These are phyloP conservation scores for Saturnispora besseyi DNA, from an alignment of 805 yeast genomes.

Conservation along the genomic window DNA sequence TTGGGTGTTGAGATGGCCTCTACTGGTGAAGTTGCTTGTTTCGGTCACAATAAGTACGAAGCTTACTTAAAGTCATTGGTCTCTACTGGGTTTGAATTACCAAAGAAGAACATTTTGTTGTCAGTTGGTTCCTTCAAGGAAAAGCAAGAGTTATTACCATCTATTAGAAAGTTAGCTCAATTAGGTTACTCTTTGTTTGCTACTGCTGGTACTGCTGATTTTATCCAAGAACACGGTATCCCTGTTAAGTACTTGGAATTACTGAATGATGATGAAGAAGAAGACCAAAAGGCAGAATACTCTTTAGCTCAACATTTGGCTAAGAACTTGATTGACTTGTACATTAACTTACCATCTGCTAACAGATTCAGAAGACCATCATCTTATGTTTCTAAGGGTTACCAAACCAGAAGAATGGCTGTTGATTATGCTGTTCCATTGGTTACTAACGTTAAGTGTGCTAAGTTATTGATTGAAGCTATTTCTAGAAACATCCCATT, in stretches of 20 bases:
- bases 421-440: slow-evolving; percentile 97
- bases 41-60: slow-evolving; percentile 93
- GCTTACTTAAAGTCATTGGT: slow-evolving; percentile 92
- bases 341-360: slow-evolving; percentile 92
- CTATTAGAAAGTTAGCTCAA: slow-evolving; percentile 69
- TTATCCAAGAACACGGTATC: slow-evolving; percentile 86
- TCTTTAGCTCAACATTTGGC: slow-evolving; percentile 95
- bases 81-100: slow-evolving; percentile 91
- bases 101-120: slow-evolving; percentile 87
- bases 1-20: slow-evolving; percentile 99
- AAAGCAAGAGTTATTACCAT: slow-evolving; percentile 86
- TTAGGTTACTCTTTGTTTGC: slow-evolving; percentile 90
- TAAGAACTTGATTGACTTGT: slow-evolving; percentile 89
- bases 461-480: slow-evolving; percentile 94
- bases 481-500: slow-evolving; percentile 59
- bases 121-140: slow-evolving; percentile 97
- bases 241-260: slow-evolving; percentile 95
- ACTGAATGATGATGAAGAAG: slow-evolving; percentile 54
- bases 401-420: slow-evolving; percentile 98
- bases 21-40: slow-evolving; percentile 97
- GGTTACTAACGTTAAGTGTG: slow-evolving; percentile 95
- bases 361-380: slow-evolving; percentile 99
- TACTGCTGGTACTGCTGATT: slow-evolving; percentile 98
- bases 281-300: slow-evolving; percentile 81
- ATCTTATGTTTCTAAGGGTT: slow-evolving; percentile 93